These are phyloP conservation scores for Candida odintsovae DNA, from an alignment of 805 yeast genomes.

Conservation along the genomic window DNA sequence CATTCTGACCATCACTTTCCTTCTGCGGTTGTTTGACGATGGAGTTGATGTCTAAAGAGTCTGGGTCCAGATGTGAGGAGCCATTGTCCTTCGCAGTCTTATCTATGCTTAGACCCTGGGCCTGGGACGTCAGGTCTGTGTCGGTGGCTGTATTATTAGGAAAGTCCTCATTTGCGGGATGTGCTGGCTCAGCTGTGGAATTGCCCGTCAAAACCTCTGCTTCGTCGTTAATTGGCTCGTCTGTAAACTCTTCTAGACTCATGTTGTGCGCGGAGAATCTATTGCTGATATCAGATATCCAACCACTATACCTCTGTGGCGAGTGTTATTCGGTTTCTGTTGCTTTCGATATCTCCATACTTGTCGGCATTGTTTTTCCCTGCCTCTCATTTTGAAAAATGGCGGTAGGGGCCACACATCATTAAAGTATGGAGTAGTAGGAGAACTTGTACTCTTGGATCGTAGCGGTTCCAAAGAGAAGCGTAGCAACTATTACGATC, in stretches of 20 bases:
- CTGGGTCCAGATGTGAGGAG: not conserved
- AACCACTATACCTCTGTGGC: too few species aligned
- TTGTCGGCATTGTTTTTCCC: too few species aligned
- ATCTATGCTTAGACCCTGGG: not conserved
- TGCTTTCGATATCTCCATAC: slow-evolving; percentile 6
- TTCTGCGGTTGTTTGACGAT: slow-evolving; percentile 56
- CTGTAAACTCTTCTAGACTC: slow-evolving; percentile 16
- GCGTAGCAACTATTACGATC: too few species aligned
- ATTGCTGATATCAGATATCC: too few species aligned
- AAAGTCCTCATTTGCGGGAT: not conserved
- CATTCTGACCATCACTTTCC: slow-evolving; percentile 69
- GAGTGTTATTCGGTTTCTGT: too few species aligned
- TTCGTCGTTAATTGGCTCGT: slow-evolving; percentile 17
- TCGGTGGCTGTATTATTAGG: not conserved
- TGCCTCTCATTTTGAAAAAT: too few species aligned
- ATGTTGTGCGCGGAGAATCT: not conserved
- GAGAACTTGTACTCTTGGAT: too few species aligned
- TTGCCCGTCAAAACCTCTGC: not conserved
- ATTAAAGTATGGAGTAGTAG: too few species aligned
- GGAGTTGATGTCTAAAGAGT: slow-evolving; percentile 28
- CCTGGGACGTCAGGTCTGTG: not conserved
- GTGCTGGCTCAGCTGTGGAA: not conserved
- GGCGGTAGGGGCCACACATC: not conserved
- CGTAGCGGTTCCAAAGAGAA: too few species aligned
- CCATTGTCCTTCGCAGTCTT: not conserved